Conservation (phyloP, 2,329 filamentous ascomycete species). For the Aspergillus flavus region DNA sequence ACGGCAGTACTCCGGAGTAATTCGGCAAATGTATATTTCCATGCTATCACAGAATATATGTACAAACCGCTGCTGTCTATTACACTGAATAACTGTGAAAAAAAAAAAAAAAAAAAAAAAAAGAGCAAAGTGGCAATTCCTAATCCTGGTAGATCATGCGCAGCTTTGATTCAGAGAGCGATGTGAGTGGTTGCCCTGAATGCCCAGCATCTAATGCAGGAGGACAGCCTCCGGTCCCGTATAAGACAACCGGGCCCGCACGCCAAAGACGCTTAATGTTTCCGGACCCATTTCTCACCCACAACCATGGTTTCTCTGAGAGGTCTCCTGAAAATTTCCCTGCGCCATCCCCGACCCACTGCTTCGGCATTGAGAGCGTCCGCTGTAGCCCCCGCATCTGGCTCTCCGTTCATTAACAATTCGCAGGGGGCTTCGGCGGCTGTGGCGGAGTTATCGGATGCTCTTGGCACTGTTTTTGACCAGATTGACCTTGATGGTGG, state of each 20-base stretch:
- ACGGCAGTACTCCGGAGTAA: neutral
- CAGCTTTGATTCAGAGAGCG: neutral
- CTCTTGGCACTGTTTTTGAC: conserved; percentile 5
- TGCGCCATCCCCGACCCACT: neutral
- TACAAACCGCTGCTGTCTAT: neutral
- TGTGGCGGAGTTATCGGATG: conserved; percentile 7
- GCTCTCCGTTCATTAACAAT: conserved; percentile 7
- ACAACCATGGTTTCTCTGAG: conserved; percentile 1
- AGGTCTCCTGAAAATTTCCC: conserved; percentile 4
- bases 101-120: too few relatives aligned
- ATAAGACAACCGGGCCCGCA: neutral
- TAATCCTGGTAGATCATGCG: neutral
- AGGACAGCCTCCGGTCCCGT: neutral
- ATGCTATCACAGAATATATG: neutral
- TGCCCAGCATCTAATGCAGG: neutral
- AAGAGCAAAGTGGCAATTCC: neutral
- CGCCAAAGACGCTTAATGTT: neutral
- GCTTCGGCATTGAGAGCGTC: conserved; percentile 6
- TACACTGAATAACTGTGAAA: neutral
- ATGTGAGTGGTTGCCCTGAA: neutral
- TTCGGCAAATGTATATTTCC: neutral
- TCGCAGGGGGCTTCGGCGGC: conserved; percentile 10
- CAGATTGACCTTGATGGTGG: conserved; percentile 9
- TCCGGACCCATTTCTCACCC: neutral
- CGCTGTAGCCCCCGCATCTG: conserved; percentile 2